Evolutionary conservation across 306 rosid species (phyloP).

Genomic region (Ormosia emarginata): DNA sequence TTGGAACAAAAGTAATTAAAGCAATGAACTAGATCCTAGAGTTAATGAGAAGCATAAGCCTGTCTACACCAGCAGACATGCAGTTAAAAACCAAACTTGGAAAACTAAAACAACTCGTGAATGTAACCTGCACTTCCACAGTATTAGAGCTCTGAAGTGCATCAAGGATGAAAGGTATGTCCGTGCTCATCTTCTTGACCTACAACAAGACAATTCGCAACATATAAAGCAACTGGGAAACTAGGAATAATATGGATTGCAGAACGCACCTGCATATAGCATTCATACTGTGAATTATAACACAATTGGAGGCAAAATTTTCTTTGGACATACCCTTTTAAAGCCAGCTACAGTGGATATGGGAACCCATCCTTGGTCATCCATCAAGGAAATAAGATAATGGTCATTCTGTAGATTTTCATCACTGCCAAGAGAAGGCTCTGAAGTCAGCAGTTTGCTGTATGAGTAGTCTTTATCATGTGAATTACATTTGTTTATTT

Average conservation of each 20-base stretch:
- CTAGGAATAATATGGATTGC: conserved; percentile 1
- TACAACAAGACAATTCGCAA: conserved; percentile 9
- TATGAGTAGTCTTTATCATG: not conserved
- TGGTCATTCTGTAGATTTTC: conserved; percentile 81
- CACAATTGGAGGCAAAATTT: conserved; percentile 13
- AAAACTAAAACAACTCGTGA: not conserved
- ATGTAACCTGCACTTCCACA: conserved; percentile 84
- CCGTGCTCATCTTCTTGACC: conserved; percentile 78
- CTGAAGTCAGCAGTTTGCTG: conserved; percentile 40
- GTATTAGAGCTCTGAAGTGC: conserved; percentile 64
- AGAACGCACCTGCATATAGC: not conserved
- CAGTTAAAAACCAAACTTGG: not conserved
- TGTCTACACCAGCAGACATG: not conserved
- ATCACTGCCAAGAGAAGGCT: conserved; percentile 71
- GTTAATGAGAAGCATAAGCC: not conserved
- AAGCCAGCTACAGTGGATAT: conserved; percentile 69
- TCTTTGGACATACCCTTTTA: conserved; percentile 66
- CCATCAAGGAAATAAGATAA: conserved; percentile 82
- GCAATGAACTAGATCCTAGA: not conserved
- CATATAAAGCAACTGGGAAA: not conserved
- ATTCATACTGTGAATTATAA: not conserved
- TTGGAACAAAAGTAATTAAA: not conserved
- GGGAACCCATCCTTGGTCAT: conserved; percentile 92
- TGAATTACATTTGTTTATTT: not conserved
- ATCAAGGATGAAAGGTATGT: conserved; percentile 76